Conservation (phyloP, 495 filamentous ascomycete genomes). For the Penicillium flavigenum region DNA sequence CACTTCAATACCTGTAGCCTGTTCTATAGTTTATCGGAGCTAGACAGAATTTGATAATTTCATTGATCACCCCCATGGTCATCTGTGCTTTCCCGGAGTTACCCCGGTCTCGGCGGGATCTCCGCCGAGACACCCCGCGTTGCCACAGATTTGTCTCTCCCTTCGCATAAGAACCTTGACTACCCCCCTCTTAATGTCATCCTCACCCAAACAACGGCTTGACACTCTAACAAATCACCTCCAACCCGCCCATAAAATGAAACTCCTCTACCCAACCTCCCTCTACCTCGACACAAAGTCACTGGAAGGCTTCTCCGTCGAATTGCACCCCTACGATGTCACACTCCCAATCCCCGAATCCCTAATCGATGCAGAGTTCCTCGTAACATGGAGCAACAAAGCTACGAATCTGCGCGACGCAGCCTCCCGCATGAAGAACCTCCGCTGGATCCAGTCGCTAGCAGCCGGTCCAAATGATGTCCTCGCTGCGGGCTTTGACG, state of each 20-base stretch:
- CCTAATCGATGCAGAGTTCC: conserved; percentile 52
- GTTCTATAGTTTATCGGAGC: too few relatives aligned
- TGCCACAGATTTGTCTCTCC: background rate
- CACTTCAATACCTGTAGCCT: too few relatives aligned
- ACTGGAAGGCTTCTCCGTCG: conserved; percentile 52
- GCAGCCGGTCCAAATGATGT: conserved; percentile 64
- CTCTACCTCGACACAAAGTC: conserved; percentile 48
- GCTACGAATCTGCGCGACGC: conserved; percentile 53
- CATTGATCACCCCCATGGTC: background rate
- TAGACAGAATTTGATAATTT: too few relatives aligned
- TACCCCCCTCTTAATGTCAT: conserved; percentile 5
- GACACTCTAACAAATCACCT: background rate
- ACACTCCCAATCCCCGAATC: conserved; percentile 49
- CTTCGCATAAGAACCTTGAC: background rate
- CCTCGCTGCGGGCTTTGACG: conserved; percentile 55
- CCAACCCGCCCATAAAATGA: conserved; percentile 39
- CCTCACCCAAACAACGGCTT: conserved; percentile 1
- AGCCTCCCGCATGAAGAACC: conserved; percentile 44
- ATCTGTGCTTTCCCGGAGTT: conserved; percentile 3
- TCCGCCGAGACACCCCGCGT: conserved; percentile 8
- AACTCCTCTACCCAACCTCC: conserved; percentile 62
- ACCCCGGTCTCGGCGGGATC: conserved; percentile 7
- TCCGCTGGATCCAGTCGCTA: conserved; percentile 61
- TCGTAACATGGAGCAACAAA: conserved; percentile 59
- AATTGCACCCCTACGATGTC: conserved; percentile 56